A percentile compares a stretch with the other conserved stretches of the same genome.
Evolutionary conservation across 2,329 filamentous ascomycete genomes (phyloP).

Genomic region (Diaporthe eres): DNA sequence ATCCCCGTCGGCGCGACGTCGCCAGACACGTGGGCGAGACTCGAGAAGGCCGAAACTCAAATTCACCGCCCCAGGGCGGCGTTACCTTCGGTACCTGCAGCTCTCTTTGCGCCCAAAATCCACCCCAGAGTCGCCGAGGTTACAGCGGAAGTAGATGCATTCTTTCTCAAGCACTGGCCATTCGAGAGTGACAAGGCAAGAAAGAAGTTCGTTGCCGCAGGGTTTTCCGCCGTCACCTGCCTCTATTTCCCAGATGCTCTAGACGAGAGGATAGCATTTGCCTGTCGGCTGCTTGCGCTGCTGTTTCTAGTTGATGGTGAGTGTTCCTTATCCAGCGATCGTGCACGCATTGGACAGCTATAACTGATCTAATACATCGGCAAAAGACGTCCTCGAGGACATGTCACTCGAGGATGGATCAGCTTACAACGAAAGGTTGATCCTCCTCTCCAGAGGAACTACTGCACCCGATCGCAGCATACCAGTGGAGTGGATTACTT

Average conservation of each 20-base stretch:
- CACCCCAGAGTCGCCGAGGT: conserved; percentile 41
- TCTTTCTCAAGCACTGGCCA: conserved; percentile 55
- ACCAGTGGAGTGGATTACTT: conserved; percentile 55
- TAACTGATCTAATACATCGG: neutral
- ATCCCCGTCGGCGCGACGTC: neutral
- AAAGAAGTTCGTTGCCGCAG: conserved; percentile 52
- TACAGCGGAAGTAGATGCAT: conserved; percentile 53
- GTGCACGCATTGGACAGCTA: neutral
- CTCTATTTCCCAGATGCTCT: conserved; percentile 54
- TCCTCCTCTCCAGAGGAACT: conserved; percentile 52
- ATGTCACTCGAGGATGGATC: conserved; percentile 57
- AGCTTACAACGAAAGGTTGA: conserved; percentile 55
- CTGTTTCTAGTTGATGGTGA: conserved; percentile 60
- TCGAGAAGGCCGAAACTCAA: neutral
- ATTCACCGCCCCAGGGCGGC: neutral
- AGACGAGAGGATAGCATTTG: conserved; percentile 56
- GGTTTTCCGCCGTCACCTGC: conserved; percentile 55
- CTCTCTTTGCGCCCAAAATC: neutral
- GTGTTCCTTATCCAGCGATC: neutral
- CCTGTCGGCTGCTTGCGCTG: conserved; percentile 55
- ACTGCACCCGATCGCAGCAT: conserved; percentile 49
- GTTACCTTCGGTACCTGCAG: conserved; percentile 5
- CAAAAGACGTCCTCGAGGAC: conserved; percentile 56
- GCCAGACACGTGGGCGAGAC: neutral
- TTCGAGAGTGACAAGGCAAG: conserved; percentile 51